Percentiles rank a stretch among this genome's conserved stretches.
Conservation (phyloP, 2,329 filamentous ascomycete species). For the Pseudocercospora eumusae region DNA sequence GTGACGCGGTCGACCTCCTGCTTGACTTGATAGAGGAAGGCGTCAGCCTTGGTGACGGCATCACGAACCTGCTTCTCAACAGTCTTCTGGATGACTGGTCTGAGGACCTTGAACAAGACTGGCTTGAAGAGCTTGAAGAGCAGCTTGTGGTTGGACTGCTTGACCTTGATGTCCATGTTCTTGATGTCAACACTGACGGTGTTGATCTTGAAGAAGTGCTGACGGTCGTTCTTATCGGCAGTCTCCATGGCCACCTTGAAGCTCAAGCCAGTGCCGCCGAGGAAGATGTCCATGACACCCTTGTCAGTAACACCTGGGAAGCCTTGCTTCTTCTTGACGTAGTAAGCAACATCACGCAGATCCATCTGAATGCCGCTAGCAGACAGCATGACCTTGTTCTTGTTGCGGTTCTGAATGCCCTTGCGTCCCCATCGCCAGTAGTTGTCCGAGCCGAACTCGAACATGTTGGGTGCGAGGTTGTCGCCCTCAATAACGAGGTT, state of each 20-base stretch:
- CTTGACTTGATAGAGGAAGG: constrained; percentile 73
- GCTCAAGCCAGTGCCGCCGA: constrained; percentile 83
- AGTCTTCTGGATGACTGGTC: constrained; percentile 81
- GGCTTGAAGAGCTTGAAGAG: constrained; percentile 87
- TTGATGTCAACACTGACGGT: constrained; percentile 55
- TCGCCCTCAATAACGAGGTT: constrained; percentile 94
- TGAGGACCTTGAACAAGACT: constrained; percentile 77
- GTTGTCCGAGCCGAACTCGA: constrained; percentile 88
- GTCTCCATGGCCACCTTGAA: constrained; percentile 90
- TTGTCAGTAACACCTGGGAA: constrained; percentile 86
- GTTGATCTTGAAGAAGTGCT: constrained; percentile 93
- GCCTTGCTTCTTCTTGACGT: constrained; percentile 91
- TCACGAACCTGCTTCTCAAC: constrained; percentile 88
- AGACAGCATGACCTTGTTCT: constrained; percentile 82
- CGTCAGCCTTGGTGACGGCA: constrained; percentile 73
- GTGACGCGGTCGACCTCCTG: constrained; percentile 75
- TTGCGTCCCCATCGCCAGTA: constrained; percentile 95
- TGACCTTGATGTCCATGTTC: constrained; percentile 69
- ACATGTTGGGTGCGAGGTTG: constrained; percentile 90
- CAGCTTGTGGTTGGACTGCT: constrained; percentile 92
- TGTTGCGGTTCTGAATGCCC: constrained; percentile 75
- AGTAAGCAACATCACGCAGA: constrained; percentile 82
- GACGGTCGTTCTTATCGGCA: constrained; percentile 70
- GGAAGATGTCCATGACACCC: constrained; percentile 83
- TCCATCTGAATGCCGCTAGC: constrained; percentile 93